These are phyloP conservation scores for Hypsizygus marmoreus DNA, from an alignment of 768 basidiomycete genomes.

Conservation along the genomic window DNA sequence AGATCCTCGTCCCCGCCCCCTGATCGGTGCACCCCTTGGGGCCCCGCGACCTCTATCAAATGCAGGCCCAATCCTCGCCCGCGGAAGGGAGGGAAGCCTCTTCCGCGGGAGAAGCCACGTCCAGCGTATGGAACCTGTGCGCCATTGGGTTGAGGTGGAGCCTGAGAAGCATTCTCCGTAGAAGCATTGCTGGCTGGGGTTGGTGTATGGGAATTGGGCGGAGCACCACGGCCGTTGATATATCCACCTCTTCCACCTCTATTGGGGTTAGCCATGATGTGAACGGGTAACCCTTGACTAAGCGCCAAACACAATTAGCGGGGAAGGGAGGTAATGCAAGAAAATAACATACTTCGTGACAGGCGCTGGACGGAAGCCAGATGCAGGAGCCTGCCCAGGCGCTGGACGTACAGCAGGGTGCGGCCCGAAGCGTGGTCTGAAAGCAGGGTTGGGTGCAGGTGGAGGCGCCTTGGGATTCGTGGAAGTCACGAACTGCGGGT, in stretches of 20 bases:
- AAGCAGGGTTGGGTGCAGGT: constrained; percentile 50
- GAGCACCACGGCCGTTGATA: constrained; percentile 33
- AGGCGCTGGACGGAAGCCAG: constrained; percentile 67
- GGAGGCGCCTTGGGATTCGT: constrained; percentile 63
- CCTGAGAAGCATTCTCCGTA: constrained; percentile 3
- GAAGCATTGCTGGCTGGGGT: constrained; percentile 9
- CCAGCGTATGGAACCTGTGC: constrained; percentile 9
- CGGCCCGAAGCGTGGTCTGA: constrained; percentile 70
- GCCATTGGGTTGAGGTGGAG: constrained; percentile 15
- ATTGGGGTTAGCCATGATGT: constrained; percentile 79
- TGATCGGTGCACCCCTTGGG: constrained; percentile 27
- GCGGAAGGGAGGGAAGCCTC: constrained; percentile 23
- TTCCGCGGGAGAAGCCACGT: constrained; percentile 25
- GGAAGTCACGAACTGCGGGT: constrained; percentile 82
- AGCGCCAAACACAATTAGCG: too few relatives aligned
- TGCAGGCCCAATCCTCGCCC: constrained; percentile 26
- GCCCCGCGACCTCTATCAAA: constrained; percentile 32
- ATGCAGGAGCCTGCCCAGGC: constrained; percentile 52
- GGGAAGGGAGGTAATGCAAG: constrained; percentile 5
- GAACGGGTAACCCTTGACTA: constrained; percentile 45
- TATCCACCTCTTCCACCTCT: constrained; percentile 42
- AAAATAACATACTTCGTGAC: constrained; percentile 29
- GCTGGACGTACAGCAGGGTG: constrained; percentile 59
- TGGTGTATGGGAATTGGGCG: constrained; percentile 11
- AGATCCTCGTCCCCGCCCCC: constrained; percentile 38